These are phyloP conservation scores for Singerocomus rubriflavus DNA, from an alignment of 1,284 basidiomycete species.

Conservation along the genomic window DNA sequence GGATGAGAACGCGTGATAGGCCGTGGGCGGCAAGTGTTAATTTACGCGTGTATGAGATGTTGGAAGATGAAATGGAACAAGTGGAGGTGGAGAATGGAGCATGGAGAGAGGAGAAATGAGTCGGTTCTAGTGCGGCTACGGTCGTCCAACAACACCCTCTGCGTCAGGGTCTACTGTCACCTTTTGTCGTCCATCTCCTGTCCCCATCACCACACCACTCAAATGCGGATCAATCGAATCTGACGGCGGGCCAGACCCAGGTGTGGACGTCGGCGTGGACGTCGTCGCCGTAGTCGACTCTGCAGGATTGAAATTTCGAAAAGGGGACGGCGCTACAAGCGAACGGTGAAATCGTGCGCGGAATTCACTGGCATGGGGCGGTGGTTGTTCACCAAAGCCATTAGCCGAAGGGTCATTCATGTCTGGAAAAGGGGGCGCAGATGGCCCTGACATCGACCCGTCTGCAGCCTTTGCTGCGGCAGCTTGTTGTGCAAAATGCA, in stretches of 20 bases:
- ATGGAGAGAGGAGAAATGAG: neutral
- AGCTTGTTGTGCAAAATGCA: constrained; percentile 58
- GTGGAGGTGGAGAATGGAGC: neutral
- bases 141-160: constrained; percentile 24
- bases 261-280: constrained; percentile 37
- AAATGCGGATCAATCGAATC: constrained; percentile 53
- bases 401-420: constrained; percentile 34
- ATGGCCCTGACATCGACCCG: constrained; percentile 36
- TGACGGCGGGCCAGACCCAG: constrained; percentile 37
- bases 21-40: constrained; percentile 7
- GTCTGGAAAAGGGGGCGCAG: constrained; percentile 35
- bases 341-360: constrained; percentile 68
- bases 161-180: constrained; percentile 22
- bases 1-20: neutral
- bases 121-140: neutral
- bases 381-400: constrained; percentile 27
- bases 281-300: constrained; percentile 30
- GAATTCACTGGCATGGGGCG: constrained; percentile 52
- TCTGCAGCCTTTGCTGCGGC: constrained; percentile 36
- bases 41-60: constrained; percentile 18
- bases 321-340: constrained; percentile 63
- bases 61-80: neutral
- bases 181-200: constrained; percentile 27
- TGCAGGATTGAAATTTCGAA: constrained; percentile 42
- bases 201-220: constrained; percentile 22